Evolutionary conservation across 2,329 filamentous ascomycete genomes (phyloP), one percentile per base, ranked within the genome.

Genomic region (Ophiostoma piceae): DNA sequence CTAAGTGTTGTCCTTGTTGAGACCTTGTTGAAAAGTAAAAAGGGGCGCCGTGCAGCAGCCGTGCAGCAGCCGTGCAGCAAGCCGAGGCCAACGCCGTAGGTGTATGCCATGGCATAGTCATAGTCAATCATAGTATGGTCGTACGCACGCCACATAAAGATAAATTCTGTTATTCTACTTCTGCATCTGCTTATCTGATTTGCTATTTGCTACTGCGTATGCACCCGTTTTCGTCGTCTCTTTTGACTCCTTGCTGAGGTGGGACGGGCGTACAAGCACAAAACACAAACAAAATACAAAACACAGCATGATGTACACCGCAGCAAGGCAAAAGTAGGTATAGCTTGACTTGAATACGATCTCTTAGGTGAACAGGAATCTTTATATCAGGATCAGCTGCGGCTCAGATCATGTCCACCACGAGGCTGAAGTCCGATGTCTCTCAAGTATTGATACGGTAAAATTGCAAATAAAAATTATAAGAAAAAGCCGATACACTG

Each of bases 1-100:
- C 66, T 76, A 75, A 67, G 39, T 14, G 12, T 39, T 8, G 43
- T 47, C 2, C 5, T 2, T 47, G 16, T n/a, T 47, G 43, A 19
- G 19, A 6, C 35, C 35, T 8, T 35, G 35, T 35, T 35, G 43
- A 47, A 47, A 47, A 32, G 51, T 60, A 41, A n/a, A 54, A 32
- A 65, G 54, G 57, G 64, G 64, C 64, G 64, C 37, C 37, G 35
- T 29, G 35, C 35, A 35, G 35, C 35, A 35, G 35, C 35, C 35
- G 35, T 35, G 35, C 35, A 35, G 35, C 35, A 35, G 35, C 35
- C 35, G 64, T 43, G 35, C 12, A 51, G 39, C 51, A 67, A 32
- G 29, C 66, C 67, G 43, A 66, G 39, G 66, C 69, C 69, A 47
- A n/a, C 43, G 43, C 43, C 43, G 43, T 47, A 47, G 43, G 43